A percentile compares a stretch with the other conserved stretches of the same genome.
Evolutionary conservation across 1,284 basidiomycete species (phyloP).

Genomic region (Spongiforma sp.): DNA sequence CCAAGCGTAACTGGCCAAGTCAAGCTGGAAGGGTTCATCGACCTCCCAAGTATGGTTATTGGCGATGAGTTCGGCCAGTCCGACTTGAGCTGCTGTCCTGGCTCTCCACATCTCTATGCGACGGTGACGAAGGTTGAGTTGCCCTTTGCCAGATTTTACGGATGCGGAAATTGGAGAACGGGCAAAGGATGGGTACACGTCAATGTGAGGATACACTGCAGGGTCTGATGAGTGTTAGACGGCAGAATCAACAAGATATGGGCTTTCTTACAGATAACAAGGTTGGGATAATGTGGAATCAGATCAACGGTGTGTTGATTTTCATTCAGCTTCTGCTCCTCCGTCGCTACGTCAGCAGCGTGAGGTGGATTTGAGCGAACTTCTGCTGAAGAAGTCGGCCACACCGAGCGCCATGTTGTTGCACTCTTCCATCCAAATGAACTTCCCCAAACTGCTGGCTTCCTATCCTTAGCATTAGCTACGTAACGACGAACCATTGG

Average conservation of each 20-base stretch:
- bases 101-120: conserved; percentile 25
- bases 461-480: conserved; percentile 2
- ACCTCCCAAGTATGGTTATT: conserved; percentile 25
- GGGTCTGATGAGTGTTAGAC: conserved; percentile 28
- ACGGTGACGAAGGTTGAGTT: conserved; percentile 14
- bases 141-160: conserved; percentile 1
- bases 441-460: conserved; percentile 19
- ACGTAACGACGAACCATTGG: neutral
- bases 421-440: conserved; percentile 26
- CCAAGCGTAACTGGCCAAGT: conserved; percentile 72
- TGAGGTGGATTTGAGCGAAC: conserved; percentile 32
- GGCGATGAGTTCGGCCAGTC: conserved; percentile 14
- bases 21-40: conserved; percentile 43
- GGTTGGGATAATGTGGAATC: conserved; percentile 24
- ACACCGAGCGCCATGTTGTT: conserved; percentile 22
- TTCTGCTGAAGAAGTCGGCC: conserved; percentile 19
- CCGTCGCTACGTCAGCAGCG: neutral
- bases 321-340: neutral
- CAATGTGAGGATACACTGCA: conserved; percentile 38
- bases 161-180: neutral
- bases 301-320: conserved; percentile 3
- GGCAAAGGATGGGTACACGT: conserved; percentile 29
- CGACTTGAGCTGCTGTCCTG: conserved; percentile 18
- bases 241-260: neutral
- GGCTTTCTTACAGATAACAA: conserved; percentile 30